Evolutionary conservation across 2,329 filamentous ascomycete species (phyloP).

Genomic region (Cladophialophora chaetospira): DNA sequence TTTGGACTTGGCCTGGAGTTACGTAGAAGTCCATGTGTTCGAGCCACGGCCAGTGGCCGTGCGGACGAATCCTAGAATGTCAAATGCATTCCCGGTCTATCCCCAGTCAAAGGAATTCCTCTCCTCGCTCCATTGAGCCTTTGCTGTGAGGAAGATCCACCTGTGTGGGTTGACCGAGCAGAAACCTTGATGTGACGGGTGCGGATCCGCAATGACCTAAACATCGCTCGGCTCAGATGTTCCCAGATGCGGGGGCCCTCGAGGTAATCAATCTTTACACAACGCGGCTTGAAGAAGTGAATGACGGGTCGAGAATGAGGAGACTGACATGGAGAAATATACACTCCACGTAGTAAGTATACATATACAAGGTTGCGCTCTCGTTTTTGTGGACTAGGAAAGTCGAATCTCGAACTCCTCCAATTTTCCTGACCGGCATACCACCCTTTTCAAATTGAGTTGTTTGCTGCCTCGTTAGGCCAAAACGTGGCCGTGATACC

Average conservation of each 20-base stretch:
- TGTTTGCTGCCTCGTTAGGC: not conserved
- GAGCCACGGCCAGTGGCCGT: too few species aligned
- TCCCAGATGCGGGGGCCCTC: not conserved
- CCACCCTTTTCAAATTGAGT: not conserved
- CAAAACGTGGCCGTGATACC: too few species aligned
- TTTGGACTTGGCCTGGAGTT: too few species aligned
- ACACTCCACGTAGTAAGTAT: not conserved
- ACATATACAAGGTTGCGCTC: not conserved
- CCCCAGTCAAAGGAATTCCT: too few species aligned
- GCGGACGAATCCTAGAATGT: too few species aligned
- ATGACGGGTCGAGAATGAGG: not conserved
- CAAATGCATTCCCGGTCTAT: too few species aligned
- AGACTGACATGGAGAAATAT: not conserved
- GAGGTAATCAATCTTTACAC: not conserved
- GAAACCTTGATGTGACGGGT: not conserved
- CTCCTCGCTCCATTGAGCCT: too few species aligned
- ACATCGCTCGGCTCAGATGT: not conserved
- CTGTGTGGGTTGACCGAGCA: not conserved
- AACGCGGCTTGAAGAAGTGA: not conserved
- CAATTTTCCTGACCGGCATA: not conserved
- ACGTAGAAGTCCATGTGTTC: too few species aligned
- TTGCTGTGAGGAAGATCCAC: not conserved
- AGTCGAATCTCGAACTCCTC: not conserved
- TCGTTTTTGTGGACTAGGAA: not conserved
- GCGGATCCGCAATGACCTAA: conserved; percentile 1